Evolutionary conservation across 345 rosid species (phyloP).

Genomic region (Luvunga scandens): DNA sequence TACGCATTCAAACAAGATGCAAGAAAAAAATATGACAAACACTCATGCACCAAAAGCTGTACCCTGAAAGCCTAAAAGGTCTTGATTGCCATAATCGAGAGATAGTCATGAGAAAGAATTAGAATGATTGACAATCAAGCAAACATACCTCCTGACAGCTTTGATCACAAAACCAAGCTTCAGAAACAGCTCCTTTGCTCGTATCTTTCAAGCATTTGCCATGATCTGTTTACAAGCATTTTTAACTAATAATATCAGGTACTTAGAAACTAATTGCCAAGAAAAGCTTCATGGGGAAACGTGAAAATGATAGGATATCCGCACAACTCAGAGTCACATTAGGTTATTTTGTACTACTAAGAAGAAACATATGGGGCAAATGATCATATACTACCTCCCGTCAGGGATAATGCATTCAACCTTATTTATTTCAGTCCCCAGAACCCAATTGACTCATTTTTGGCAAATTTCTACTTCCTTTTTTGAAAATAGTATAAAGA

Average conservation of each 20-base stretch:
- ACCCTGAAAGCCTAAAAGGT: background rate
- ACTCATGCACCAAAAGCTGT: slow-evolving; percentile 11
- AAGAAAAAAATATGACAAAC: background rate
- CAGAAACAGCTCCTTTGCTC: slow-evolving; percentile 41
- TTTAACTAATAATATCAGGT: slow-evolving; percentile 10
- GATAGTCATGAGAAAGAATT: background rate
- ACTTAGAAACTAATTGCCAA: slow-evolving; percentile 14
- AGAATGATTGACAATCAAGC: slow-evolving; percentile 8
- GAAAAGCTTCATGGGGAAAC: background rate
- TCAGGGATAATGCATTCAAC: background rate
- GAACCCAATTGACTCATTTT: background rate
- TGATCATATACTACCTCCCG: background rate
- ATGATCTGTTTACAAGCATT: slow-evolving; percentile 60
- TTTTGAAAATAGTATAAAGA: no score
- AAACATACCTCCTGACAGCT: slow-evolving; percentile 67
- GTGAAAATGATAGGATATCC: background rate
- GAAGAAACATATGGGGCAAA: background rate
- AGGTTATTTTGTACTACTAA: background rate
- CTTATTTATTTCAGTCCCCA: background rate
- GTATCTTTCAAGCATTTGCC: slow-evolving; percentile 48
- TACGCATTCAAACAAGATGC: background rate
- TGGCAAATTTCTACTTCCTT: no score
- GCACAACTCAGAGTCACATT: background rate
- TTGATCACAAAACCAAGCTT: slow-evolving; percentile 64
- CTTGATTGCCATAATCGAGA: background rate